Evolutionary conservation across 805 yeast species (phyloP), one percentile per base, ranked within the genome.

Genomic region (Allodekkera sacchari): DNA sequence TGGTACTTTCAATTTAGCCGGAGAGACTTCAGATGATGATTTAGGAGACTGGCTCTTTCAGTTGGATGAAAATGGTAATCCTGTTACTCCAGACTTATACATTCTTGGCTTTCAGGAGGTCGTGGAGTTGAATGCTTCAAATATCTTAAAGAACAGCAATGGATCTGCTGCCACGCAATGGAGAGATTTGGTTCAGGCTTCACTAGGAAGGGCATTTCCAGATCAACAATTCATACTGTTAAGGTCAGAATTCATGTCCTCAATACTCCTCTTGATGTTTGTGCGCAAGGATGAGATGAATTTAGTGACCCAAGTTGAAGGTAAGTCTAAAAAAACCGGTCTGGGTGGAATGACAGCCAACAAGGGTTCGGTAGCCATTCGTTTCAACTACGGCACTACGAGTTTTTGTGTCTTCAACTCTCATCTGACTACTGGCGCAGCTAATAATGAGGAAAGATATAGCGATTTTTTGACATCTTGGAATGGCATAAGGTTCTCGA

Each of bases 271-370:
- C 20, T 59, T 80, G 27, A 64, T 82, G 30, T 80, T 78, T 52
- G 84, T 75, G 5, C 72, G 69, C 37, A 55, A 68, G 6, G 64
- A 62, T 25, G 54, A 62, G 30, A 61, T 67, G 34, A 41, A 47
- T 1, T 50, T 64, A 33, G 76, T 92, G 4, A 82, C 83, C 10
- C 79, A 81, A 47, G 96, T 92, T 5, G 88, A 87, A 44, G 96
- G 96, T n/a, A 71, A 88, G n/a, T 71, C 83, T 9, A 89, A 88
- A 47, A 89, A 89, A 56, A 89, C 97, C 0, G 98, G 97, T 0
- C 63, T 92, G 33, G 96, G 96, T 23, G 98, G 98, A 27, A 89
- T 92, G 61, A 75, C 97, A 0, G 98, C 96, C 12, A 89, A 92
- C 53, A 89, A 89, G 55, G 98, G 98, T 27, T 96, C 94, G 4